Conservation (phyloP, 164 flowering plant genomes). For the Taxillus chinensis region DNA sequence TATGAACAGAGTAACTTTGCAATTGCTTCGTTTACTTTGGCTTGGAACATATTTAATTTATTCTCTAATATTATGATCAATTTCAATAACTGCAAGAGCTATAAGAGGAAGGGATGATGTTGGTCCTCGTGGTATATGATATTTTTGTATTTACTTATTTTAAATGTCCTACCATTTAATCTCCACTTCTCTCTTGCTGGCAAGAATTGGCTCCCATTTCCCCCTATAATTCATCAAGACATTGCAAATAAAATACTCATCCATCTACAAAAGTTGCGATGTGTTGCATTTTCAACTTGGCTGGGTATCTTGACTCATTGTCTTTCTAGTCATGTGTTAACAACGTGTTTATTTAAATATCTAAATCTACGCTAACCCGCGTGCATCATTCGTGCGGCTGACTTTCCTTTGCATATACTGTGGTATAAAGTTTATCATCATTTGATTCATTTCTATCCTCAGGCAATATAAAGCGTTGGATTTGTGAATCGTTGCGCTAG, state of each 20-base stretch:
- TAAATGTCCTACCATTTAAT: neutral
- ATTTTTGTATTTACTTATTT: neutral
- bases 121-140: constrained; percentile 29
- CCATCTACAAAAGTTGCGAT: constrained; percentile 53
- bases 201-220: constrained; percentile 63
- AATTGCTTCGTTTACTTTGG: too few relatives aligned
- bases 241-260: constrained; percentile 61
- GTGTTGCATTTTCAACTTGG: constrained; percentile 58
- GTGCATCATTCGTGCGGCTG: neutral
- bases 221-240: constrained; percentile 65
- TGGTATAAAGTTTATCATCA: neutral
- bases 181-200: constrained; percentile 8
- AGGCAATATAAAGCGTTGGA: too few relatives aligned
- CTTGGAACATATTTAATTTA: neutral
- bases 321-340: neutral
- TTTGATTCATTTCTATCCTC: too few relatives aligned
- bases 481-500: too few relatives aligned
- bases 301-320: constrained; percentile 31
- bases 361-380: neutral
- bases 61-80: constrained; percentile 1
- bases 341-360: neutral
- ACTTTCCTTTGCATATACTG: neutral
- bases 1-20: neutral
- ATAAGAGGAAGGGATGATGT: constrained; percentile 60
- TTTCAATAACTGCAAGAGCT: constrained; percentile 37